Percentiles rank a stretch among this genome's conserved stretches.
phyloP scores from a whole-genome alignment of 2,329 filamentous ascomycete genomes.

The Beauveria scarabaeidicola region DNA sequence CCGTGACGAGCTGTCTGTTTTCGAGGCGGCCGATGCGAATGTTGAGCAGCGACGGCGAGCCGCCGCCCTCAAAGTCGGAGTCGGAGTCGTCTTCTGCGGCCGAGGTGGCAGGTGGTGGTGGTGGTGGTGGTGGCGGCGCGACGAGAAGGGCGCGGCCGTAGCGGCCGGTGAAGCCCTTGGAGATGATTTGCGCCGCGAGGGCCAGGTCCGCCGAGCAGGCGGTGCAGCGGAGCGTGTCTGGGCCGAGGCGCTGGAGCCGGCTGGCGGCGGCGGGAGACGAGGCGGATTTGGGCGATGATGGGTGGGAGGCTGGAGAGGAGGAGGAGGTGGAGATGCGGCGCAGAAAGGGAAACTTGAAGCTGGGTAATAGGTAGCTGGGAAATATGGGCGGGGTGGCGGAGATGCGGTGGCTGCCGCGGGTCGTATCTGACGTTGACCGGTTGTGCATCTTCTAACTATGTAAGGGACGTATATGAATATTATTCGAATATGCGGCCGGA shows the following conservation, averaged over 20 bases:
- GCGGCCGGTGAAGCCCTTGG: slow-evolving; percentile 58
- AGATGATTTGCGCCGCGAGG: slow-evolving; percentile 52
- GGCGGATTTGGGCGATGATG: slow-evolving; percentile 4
- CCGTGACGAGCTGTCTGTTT: slow-evolving; percentile 51
- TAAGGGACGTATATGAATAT: not conserved
- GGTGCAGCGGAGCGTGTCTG: slow-evolving; percentile 50
- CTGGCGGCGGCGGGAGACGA: slow-evolving; percentile 22
- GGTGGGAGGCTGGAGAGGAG: slow-evolving; percentile 15
- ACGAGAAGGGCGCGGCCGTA: slow-evolving; percentile 58
- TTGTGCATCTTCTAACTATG: not conserved
- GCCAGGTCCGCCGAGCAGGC: slow-evolving; percentile 54
- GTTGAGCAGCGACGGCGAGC: slow-evolving; percentile 35
- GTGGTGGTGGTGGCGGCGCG: slow-evolving; percentile 24
- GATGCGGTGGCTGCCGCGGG: slow-evolving; percentile 28
- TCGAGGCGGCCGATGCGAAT: slow-evolving; percentile 46
- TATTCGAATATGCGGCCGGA: not conserved
- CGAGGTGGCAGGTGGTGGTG: not conserved
- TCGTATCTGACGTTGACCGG: slow-evolving; percentile 17
- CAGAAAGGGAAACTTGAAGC: slow-evolving; percentile 39
- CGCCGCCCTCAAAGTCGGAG: not conserved
- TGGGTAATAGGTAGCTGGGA: slow-evolving; percentile 44
- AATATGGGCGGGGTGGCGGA: slow-evolving; percentile 37
- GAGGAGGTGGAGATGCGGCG: slow-evolving; percentile 31
- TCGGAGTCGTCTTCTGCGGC: slow-evolving; percentile 14
- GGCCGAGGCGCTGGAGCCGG: slow-evolving; percentile 35